phyloP scores from a whole-genome alignment of 192 early-diverging fungal species.

The Polychytrium aggregatum region DNA sequence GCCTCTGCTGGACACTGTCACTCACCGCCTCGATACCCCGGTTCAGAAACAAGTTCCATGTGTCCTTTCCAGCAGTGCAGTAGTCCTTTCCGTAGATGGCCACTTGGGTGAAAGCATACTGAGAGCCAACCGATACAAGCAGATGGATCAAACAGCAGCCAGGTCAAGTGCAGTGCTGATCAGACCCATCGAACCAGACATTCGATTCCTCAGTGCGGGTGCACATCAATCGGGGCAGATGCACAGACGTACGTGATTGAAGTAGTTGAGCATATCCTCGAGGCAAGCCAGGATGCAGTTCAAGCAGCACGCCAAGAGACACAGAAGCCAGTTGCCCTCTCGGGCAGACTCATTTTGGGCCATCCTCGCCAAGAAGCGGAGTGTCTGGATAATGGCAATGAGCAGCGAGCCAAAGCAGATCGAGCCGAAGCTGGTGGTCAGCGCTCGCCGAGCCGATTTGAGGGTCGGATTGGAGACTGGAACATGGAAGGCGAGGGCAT shows the following conservation, averaged over 20 bases:
- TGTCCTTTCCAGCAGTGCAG: constrained; percentile 51
- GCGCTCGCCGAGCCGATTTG: constrained; percentile 61
- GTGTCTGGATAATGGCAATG: constrained; percentile 47
- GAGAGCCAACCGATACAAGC: no score
- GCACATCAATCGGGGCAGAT: no score
- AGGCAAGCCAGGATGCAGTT: constrained; percentile 67
- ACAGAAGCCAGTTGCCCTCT: constrained; percentile 31
- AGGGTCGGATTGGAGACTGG: constrained; percentile 41
- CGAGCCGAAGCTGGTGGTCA: constrained; percentile 69
- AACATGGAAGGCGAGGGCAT: no score
- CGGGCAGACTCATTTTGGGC: constrained; percentile 22
- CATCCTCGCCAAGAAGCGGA: constrained; percentile 52
- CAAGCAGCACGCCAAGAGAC: constrained; percentile 58
- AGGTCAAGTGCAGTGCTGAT: neutral
- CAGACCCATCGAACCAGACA: neutral
- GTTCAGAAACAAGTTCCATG: constrained; percentile 71
- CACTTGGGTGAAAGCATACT: constrained; percentile 88
- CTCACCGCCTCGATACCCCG: constrained; percentile 39
- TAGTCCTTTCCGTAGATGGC: constrained; percentile 77
- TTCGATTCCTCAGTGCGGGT: neutral
- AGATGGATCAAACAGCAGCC: constrained; percentile 47
- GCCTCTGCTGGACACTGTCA: no score
- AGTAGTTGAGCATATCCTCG: constrained; percentile 64
- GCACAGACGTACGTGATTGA: constrained; percentile 18
- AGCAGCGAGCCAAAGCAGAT: constrained; percentile 68